Percentiles rank a stretch among this genome's conserved stretches.
These are phyloP conservation scores for Tephrocybe sp. DNA, from an alignment of 768 basidiomycete species.

Conservation along the genomic window DNA sequence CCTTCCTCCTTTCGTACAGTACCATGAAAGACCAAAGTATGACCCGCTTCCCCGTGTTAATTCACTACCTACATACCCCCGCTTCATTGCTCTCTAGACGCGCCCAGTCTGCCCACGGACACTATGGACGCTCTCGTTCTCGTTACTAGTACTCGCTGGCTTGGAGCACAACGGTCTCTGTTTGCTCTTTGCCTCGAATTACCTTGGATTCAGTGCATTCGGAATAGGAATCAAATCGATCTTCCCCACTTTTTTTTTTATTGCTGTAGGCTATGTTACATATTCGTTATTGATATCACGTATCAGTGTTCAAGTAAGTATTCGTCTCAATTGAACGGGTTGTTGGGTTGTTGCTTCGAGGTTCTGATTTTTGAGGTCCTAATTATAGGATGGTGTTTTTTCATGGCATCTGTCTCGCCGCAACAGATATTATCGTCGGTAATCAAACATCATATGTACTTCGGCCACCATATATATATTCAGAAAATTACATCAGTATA, in stretches of 20 bases:
- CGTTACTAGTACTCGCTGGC: too few species aligned
- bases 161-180: too few species aligned
- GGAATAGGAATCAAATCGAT: conserved; percentile 3
- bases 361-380: too few species aligned
- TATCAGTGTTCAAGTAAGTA: too few species aligned
- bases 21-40: not conserved
- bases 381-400: too few species aligned
- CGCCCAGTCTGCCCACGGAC: not conserved
- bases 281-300: conserved; percentile 2
- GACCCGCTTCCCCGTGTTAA: not conserved
- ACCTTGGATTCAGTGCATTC: conserved; percentile 3
- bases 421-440: too few species aligned
- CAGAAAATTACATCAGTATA: too few species aligned
- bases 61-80: conserved; percentile 5
- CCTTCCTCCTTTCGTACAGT: not conserved
- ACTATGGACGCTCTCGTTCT: conserved; percentile 2
- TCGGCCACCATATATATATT: too few species aligned
- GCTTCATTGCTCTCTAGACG: not conserved
- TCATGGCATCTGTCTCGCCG: too few species aligned
- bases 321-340: too few species aligned
- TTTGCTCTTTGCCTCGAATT: not conserved
- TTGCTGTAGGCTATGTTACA: conserved; percentile 1
- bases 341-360: too few species aligned
- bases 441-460: too few species aligned
- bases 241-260: not conserved